phyloP scores from a whole-genome alignment of 331 rosid genomes.

The Saraca asoca region DNA sequence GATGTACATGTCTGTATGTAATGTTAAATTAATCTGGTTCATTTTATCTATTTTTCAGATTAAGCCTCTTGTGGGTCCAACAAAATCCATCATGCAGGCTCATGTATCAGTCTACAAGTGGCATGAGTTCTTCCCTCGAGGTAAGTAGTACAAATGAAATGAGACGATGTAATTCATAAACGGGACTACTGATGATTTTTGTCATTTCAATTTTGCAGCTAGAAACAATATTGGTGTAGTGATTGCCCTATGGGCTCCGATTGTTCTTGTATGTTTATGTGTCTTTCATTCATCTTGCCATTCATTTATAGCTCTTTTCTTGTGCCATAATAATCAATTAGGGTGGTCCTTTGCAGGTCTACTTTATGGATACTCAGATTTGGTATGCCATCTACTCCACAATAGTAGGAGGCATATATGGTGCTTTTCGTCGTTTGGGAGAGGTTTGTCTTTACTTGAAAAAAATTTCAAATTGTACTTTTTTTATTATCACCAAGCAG shows the following conservation, averaged over 20 bases:
- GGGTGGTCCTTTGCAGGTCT: conserved; percentile 58
- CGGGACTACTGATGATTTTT: conserved; percentile 31
- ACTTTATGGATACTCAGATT: conserved; percentile 97
- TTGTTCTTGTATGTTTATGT: conserved; percentile 73
- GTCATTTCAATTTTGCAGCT: conserved; percentile 62
- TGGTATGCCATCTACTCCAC: conserved; percentile 98
- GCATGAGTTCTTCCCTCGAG: conserved; percentile 97
- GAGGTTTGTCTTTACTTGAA: conserved; percentile 64
- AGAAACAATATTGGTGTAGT: conserved; percentile 83
- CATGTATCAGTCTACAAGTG: conserved; percentile 53
- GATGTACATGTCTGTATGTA: conserved; percentile 11
- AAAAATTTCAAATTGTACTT: conserved; percentile 10
- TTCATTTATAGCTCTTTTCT: conserved; percentile 28
- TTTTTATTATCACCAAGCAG: not conserved
- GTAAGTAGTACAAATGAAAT: conserved; percentile 45
- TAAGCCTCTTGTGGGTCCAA: conserved; percentile 88
- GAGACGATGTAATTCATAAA: conserved; percentile 15
- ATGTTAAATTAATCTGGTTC: conserved; percentile 23
- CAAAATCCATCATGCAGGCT: conserved; percentile 69
- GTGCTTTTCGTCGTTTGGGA: conserved; percentile 94
- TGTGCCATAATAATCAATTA: conserved; percentile 18
- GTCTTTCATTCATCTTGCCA: conserved; percentile 17
- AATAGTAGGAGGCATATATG: conserved; percentile 84
- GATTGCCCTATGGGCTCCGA: conserved; percentile 85
- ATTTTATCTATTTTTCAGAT: conserved; percentile 58